Evolutionary conservation across 192 early-diverging fungal species (phyloP), one percentile per base, ranked within the genome.

Genomic region (Backusella australiensis): DNA sequence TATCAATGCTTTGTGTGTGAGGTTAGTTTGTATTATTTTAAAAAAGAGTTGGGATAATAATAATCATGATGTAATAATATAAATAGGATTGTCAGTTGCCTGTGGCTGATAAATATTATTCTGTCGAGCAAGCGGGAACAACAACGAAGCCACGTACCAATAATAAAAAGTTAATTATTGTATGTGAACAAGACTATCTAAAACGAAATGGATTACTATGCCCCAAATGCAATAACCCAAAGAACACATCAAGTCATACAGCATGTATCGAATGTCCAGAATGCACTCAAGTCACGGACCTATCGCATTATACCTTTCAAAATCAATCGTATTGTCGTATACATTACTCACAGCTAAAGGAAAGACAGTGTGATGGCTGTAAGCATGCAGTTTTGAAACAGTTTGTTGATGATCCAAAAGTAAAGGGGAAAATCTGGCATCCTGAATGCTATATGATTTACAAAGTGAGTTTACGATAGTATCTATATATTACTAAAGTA

Each of bases 381-480:
- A 82, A 90, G 69, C 89, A 90, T 36, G 89, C 92, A 46, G 92
- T 96, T 29, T 86, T 96, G 77, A 90, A 92, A 82, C 91, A 91
- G 74, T 96, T 93, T 84, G 84, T 96, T 71, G 92, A 96, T 82
- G 90, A 91, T 77, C 87, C 75, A 71, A 75, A 85, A 36, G 84
- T 84, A 44, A 90, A 93, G 76, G 91, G 52, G 26, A 35, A 67
- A 14, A 66, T 92, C 69, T 96, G 95, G 95, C 95, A 96, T 80
- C 93, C 94, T 12, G 91, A 94, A 76, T 96, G 95, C 78, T 96
- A 96, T 84, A 96, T 95, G 94, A 94, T 96, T 59, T 92, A 91
- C 81, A 94, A 94, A 85, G 88, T 90, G 29, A 68, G 67, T 63
- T 29, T 63, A 63, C 3, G 21, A 26, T 53, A 53, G 8, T 59